phyloP scores from a whole-genome alignment of 148 eudicot genomes.

The Chenopodium album region DNA sequence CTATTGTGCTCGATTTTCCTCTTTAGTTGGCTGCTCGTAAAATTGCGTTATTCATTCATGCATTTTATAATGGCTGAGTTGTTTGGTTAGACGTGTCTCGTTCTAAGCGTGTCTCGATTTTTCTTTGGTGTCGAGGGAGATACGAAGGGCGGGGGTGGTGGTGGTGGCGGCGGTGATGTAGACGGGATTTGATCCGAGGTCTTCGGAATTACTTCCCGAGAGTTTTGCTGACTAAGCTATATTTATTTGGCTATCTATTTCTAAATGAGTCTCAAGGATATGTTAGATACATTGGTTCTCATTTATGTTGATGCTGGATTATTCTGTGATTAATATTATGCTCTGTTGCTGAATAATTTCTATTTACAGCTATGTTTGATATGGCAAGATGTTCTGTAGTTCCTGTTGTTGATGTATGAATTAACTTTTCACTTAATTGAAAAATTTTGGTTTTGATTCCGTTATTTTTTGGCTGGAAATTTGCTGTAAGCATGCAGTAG shows the following conservation, averaged over 20 bases:
- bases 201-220: no score
- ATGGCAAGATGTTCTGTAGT: not conserved
- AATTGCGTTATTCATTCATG: conserved; percentile 18
- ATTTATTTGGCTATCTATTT: no score
- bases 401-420: not conserved
- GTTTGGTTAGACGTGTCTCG: not conserved
- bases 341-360: not conserved
- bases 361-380: not conserved
- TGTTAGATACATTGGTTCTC: not conserved
- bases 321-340: not conserved
- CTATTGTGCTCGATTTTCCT: not conserved
- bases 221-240: no score
- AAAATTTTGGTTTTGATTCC: not conserved
- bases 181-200: no score
- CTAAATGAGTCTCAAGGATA: not conserved
- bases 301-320: not conserved
- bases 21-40: conserved; percentile 10
- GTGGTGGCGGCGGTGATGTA: no score
- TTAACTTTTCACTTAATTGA: not conserved
- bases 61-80: conserved; percentile 7
- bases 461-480: not conserved
- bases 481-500: conserved; percentile 6
- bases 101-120: not conserved
- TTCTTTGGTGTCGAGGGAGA: no score
- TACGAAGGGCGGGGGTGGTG: no score